Base-by-base conservation (phyloP, 2,329 filamentous ascomycete species). In the Mollisia scopiformis region DNA sequence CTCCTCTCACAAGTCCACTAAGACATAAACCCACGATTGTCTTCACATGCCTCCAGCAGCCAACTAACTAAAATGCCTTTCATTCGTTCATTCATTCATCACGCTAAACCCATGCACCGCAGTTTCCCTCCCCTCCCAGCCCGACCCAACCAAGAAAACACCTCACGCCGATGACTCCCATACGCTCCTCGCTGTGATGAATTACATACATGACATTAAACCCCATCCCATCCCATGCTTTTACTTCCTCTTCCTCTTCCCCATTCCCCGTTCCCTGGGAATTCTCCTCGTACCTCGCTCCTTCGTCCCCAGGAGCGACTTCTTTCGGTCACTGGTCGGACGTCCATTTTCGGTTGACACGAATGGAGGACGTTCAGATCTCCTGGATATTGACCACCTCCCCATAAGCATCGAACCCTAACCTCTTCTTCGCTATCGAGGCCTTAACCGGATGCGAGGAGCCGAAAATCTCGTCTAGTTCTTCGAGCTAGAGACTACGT, bases 401-500 rank as follows among this genome's bases (percentile, higher is more conserved):
- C 11, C 68, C 69, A 57, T 69, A 68, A 4, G 65, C 67, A 58
- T 71, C 71, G 43, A 81, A 70, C 10, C 73, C 75, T 7, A 82
- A 64, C 50, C 73, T 72, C 69, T 78, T 78, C 68, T 75, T 78
- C 62, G 74, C 65, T 11, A 76, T 70, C 11, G 79, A 81, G 11
- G 75, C 74, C 69, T 79, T 80, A 68, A 80, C 78, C 3, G 78
- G 78, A 55, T 75, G 76, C 50, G 74, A 69, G 7, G 76, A 75
- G 0, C 74, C 69, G 67, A 80, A 80, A 57, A 85, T 83, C 54
- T 78, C 78, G 55, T 83, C 80, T 41, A 84, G 71, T 71, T 84
- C 82, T 69, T 84, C 82, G 54, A 85, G 77, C 65, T 69, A 43
- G 23, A 21, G n/a, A 23, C 6, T 1, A 4, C 39, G 6, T 43